Base-by-base conservation (phyloP, 2,329 filamentous ascomycete genomes). In the Alternaria burnsii region DNA sequence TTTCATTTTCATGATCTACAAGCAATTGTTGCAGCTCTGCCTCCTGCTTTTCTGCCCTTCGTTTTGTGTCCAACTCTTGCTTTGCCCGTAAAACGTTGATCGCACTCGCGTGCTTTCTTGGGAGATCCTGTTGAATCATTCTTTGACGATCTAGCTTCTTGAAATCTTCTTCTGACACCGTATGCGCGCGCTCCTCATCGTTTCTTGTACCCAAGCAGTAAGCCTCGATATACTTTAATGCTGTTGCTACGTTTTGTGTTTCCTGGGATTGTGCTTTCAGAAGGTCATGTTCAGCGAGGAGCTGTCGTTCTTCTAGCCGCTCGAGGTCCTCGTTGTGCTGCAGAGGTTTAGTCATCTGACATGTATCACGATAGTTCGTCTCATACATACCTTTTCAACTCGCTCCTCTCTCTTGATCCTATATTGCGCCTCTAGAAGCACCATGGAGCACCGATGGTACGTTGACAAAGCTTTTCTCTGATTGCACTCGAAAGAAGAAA, bases 51-150 rank as follows among this genome's bases (percentile, higher is more conserved):
- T 78, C 71, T 6, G 73, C 52, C 20, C 78, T 76, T 8, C 70
- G 60, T 48, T 76, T 76, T 44, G 77, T 69, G 8, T 80, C 74
- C 32, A 80, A 70, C 42, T 78, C 76, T 67, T 84, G 82, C 59
- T 80, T 77, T 22, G 80, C 81, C 11, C 82, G 73, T 8, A 83
- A 64, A 7, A 84, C 81, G 47, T 82, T 82, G 66, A 83, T 82
- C 12, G 80, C 81, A 52, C 76, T 80, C 20, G 76, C 74, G 48
- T 84, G 82, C 64, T 79, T 80, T 10, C 67, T 70, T 7, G 79
- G 78, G 51, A 84, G 76, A 26, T 76, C 74, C 30, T 79, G 73
- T 40, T 80, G 75, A 5, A 73, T 57, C 36, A 74, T 55, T 38
- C 76, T 73, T 41, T 82, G 78, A 30, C 78, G 80, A 18, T 79